These are phyloP conservation scores for Chaetothyriales sp. DNA, from an alignment of 2,329 filamentous ascomycete genomes.

Conservation along the genomic window DNA sequence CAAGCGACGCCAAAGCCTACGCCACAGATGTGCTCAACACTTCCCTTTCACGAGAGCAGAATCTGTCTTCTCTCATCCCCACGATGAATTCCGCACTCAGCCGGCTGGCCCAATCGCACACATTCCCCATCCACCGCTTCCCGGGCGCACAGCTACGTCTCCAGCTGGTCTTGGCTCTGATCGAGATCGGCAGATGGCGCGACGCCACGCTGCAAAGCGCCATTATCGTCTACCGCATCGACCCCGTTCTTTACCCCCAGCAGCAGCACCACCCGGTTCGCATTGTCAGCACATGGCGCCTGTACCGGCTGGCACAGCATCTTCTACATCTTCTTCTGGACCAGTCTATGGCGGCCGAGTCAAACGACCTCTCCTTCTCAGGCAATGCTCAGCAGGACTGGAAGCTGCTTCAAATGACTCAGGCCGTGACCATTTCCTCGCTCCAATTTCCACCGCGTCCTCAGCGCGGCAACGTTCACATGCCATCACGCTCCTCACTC, in stretches of 20 bases:
- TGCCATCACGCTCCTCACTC: background rate
- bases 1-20: slow-evolving; percentile 27
- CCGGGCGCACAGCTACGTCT: slow-evolving; percentile 42
- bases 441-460: background rate
- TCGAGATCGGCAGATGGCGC: slow-evolving; percentile 31
- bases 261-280: slow-evolving; percentile 40
- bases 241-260: slow-evolving; percentile 37
- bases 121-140: slow-evolving; percentile 38
- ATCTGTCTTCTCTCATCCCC: background rate
- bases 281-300: slow-evolving; percentile 32
- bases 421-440: background rate
- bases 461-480: background rate
- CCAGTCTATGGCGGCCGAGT: no score
- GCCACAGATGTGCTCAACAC: slow-evolving; percentile 15
- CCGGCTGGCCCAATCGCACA: background rate
- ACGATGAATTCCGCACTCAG: background rate
- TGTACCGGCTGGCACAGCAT: background rate
- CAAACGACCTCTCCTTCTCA: background rate
- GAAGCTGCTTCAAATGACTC: background rate
- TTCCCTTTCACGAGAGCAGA: background rate
- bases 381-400: background rate
- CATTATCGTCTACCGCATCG: slow-evolving; percentile 38
- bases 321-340: background rate
- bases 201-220: slow-evolving; percentile 38
- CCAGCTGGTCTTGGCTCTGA: slow-evolving; percentile 37